Conservation (phyloP, 2,329 filamentous ascomycete genomes). For the Beauveria varroae region DNA sequence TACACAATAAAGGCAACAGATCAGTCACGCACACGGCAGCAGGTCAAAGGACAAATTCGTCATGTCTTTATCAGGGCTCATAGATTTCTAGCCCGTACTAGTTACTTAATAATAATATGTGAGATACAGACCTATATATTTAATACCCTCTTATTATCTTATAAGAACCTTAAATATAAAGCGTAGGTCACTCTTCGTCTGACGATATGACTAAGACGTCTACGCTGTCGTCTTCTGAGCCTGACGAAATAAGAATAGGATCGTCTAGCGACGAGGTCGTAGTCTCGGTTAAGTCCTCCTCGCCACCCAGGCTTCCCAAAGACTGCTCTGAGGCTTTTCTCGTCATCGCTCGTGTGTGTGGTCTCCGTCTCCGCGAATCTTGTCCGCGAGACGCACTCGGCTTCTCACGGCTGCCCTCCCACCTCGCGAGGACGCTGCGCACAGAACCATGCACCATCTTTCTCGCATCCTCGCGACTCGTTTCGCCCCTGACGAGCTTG, state of each 20-base stretch:
- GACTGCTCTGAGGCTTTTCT: neutral
- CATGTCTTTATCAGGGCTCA: too few relatives aligned
- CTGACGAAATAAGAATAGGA: conserved; percentile 1
- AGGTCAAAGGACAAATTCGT: too few relatives aligned
- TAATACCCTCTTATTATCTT: too few relatives aligned
- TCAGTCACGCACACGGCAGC: too few relatives aligned
- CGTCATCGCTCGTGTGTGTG: neutral
- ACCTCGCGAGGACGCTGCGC: conserved; percentile 2
- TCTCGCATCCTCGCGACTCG: conserved; percentile 9
- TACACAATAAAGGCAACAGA: too few relatives aligned
- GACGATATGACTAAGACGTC: neutral
- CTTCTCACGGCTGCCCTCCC: conserved; percentile 2
- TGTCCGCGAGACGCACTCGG: conserved; percentile 9
- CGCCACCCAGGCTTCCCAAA: neutral
- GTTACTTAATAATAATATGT: too few relatives aligned
- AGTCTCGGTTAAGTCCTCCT: neutral
- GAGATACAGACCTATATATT: too few relatives aligned
- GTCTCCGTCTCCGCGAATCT: neutral
- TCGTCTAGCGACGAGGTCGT: neutral
- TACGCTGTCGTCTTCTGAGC: neutral
- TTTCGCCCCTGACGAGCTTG: conserved; percentile 20
- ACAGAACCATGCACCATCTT: conserved; percentile 8
- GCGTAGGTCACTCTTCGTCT: neutral
- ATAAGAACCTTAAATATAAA: neutral
- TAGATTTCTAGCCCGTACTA: too few relatives aligned